Evolutionary conservation across 345 rosid genomes (phyloP).

Genomic region (Populus davidiana): DNA sequence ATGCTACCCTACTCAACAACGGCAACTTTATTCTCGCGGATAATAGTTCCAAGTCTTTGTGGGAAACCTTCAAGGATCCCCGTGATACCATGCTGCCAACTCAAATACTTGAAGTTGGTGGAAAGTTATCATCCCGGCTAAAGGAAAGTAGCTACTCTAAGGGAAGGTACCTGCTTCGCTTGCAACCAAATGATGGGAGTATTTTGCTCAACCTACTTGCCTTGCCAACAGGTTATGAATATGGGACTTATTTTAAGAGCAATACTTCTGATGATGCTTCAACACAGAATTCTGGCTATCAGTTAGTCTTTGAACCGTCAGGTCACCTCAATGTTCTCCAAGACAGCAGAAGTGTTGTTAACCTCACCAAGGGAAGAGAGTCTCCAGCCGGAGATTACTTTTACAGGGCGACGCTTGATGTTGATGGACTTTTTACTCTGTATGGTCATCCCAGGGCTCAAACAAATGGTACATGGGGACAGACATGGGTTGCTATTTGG

Average conservation of each 20-base stretch:
- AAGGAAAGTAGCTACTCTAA: conserved; percentile 13
- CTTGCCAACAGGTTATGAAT: conserved; percentile 9
- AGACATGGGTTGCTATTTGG: conserved; percentile 9
- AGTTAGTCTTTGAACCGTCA: background rate
- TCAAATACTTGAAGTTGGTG: conserved; percentile 7
- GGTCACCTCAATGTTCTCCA: background rate
- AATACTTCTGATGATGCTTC: background rate
- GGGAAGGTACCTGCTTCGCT: conserved; percentile 31
- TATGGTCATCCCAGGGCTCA: conserved; percentile 3
- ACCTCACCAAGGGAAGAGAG: conserved; percentile 1
- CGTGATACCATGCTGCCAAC: conserved; percentile 18
- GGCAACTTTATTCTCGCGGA: conserved; percentile 18
- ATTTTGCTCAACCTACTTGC: conserved; percentile 20
- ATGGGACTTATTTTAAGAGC: background rate
- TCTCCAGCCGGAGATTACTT: background rate
- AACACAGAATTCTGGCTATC: background rate
- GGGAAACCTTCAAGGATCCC: conserved; percentile 26
- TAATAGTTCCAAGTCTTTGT: background rate
- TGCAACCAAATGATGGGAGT: conserved; percentile 14
- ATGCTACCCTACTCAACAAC: conserved; percentile 8
- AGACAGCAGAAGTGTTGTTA: background rate
- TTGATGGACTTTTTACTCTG: conserved; percentile 1
- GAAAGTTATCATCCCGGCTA: conserved; percentile 12
- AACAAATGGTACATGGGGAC: background rate
- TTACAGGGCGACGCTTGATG: conserved; percentile 2